Evolutionary conservation across 768 basidiomycete species (phyloP).

Genomic region (Amanita polypyramis): DNA sequence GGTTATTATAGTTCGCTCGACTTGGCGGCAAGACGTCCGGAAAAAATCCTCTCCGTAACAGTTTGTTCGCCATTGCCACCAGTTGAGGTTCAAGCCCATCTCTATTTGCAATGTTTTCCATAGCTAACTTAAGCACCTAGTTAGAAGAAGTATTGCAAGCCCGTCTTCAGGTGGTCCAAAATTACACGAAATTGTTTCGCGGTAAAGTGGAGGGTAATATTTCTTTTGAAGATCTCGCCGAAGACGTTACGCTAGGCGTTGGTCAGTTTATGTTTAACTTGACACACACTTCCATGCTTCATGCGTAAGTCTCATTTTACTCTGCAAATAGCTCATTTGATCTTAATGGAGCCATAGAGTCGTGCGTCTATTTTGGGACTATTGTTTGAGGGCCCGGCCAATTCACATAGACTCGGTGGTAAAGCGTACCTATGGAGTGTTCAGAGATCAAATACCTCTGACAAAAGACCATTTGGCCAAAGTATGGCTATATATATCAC

Average conservation of each 20-base stretch:
- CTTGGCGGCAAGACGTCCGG: slow-evolving; percentile 21
- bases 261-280: slow-evolving; percentile 12
- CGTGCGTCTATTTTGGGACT: not conserved
- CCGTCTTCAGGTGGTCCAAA: slow-evolving; percentile 17
- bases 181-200: slow-evolving; percentile 14
- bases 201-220: slow-evolving; percentile 1
- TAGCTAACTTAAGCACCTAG: slow-evolving; percentile 9
- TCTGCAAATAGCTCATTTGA: not conserved
- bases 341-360: not conserved
- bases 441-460: not conserved
- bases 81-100: slow-evolving; percentile 14
- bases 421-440: not conserved
- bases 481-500: slow-evolving; percentile 9
- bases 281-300: slow-evolving; percentile 1
- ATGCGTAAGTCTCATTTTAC: slow-evolving; percentile 6
- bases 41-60: slow-evolving; percentile 21
- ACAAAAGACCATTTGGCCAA: slow-evolving; percentile 10
- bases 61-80: slow-evolving; percentile 26
- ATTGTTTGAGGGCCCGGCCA: no score
- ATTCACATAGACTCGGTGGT: not conserved
- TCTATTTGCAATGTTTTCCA: not conserved
- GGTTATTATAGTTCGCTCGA: slow-evolving; percentile 23
- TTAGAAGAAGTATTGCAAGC: slow-evolving; percentile 19
- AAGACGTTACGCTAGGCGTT: slow-evolving; percentile 14
- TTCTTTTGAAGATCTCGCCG: slow-evolving; percentile 10